These are phyloP conservation scores for Cruciata laevipes DNA, from an alignment of 257 asterid genomes.

Conservation along the genomic window DNA sequence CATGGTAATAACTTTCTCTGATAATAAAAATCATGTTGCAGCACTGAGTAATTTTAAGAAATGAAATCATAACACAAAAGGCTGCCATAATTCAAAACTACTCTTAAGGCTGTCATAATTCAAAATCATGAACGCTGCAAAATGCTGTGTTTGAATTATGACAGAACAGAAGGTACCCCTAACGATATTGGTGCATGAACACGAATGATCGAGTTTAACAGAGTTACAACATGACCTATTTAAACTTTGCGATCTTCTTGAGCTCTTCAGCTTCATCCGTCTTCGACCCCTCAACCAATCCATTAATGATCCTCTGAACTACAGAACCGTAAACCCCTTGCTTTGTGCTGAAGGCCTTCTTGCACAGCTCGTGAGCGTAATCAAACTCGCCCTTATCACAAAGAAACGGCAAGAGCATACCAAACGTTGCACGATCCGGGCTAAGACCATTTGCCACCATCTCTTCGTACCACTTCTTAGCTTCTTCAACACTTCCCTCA, in stretches of 20 bases:
- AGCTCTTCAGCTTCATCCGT: constrained; percentile 29
- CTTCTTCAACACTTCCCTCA: constrained; percentile 33
- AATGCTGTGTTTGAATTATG: too few species aligned
- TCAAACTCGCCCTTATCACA: constrained; percentile 28
- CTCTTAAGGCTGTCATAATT: too few species aligned
- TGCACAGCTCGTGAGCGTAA: constrained; percentile 37
- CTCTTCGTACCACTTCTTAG: constrained; percentile 30
- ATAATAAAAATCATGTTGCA: too few species aligned
- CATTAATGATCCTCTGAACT: constrained; percentile 26
- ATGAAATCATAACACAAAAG: too few species aligned
- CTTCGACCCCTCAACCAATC: constrained; percentile 27
- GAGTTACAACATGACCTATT: background rate
- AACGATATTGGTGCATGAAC: too few species aligned
- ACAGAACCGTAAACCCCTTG: constrained; percentile 7
- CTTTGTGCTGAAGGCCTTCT: constrained; percentile 18
- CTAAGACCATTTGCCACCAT: constrained; percentile 21
- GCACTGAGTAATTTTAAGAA: too few species aligned
- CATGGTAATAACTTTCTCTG: too few species aligned
- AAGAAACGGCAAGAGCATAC: constrained; percentile 28
- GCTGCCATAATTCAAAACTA: too few species aligned
- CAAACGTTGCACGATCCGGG: constrained; percentile 29
- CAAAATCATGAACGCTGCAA: too few species aligned
- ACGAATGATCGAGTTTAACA: background rate
- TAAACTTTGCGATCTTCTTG: constrained; percentile 17
- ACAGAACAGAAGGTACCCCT: too few species aligned